Base-by-base conservation (phyloP, 2,329 filamentous ascomycete genomes). In the Botrytis aclada region DNA sequence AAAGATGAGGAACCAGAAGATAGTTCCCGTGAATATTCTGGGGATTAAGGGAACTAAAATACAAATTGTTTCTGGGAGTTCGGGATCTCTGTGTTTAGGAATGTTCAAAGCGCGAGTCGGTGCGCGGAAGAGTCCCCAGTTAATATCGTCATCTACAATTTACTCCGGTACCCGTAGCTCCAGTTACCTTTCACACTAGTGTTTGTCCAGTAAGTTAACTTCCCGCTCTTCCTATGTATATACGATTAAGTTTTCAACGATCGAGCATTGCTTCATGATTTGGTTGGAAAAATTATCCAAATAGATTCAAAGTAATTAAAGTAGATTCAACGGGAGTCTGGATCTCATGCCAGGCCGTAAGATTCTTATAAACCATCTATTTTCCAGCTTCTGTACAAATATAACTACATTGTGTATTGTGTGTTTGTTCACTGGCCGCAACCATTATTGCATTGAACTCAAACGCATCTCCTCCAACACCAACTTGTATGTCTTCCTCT, bases 401-500 rank as follows among this genome's bases (percentile, higher is more conserved):
- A 73, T 56, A 29, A 32, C 32, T 54, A 64, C 45, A 29, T 16
- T 69, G 37, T 69, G 29, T 41, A n/a, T 56, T 29, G 5, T 47
- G 6, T 69, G 20, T 69, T 34, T 61, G n/a, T 69, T 34, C 25
- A 69, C 45, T 43, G 34, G 25, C 12, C 37, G 45, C n/a, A 45
- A 32, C n/a, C 22, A 66, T 72, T 72, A 79, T 66, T 77, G 77
- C 41, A 76, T 25, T 51, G 73, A 70, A 22, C 70, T 71, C 25
- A 71, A 45, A 29, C 83, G 83, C 87, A 91, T 92, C 72, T 88
- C 85, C 80, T 96, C 92, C 67, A 87, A 80, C 43, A 98, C 90
- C 32, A 93, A 78, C 84, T 98, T 98, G 81, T 98, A 98, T 83
- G 90, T 86, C 83, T 97, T 97, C 76, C 94, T 88, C 83, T 92